A percentile compares a stretch with the other conserved stretches of the same genome.
phyloP scores from a whole-genome alignment of 2,329 filamentous ascomycete genomes.

The Biscogniauxia sp. region DNA sequence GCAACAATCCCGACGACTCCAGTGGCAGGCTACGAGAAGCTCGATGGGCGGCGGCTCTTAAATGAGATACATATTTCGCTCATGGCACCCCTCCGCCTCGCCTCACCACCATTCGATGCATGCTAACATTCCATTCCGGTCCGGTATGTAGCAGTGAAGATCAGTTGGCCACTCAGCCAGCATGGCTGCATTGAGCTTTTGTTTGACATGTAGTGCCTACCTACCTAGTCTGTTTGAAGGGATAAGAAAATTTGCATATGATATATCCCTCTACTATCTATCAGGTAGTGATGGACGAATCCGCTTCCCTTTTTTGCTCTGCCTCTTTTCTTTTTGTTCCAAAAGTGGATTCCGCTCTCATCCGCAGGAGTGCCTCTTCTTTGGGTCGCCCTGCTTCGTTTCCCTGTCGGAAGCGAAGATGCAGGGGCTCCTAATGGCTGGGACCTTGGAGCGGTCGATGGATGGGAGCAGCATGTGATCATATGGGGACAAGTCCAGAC shows the following conservation, averaged over 20 bases:
- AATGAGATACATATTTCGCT: too few species aligned
- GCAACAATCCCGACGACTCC: background rate
- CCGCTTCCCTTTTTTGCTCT: background rate
- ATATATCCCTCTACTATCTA: background rate
- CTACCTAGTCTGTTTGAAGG: background rate
- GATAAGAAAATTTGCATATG: background rate
- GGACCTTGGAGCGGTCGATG: background rate
- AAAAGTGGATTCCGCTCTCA: background rate
- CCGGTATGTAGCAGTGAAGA: too few species aligned
- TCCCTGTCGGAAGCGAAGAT: slow-evolving; percentile 12
- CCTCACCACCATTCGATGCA: too few species aligned
- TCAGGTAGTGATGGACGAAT: background rate
- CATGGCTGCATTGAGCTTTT: too few species aligned
- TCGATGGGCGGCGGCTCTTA: background rate
- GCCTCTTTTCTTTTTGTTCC: background rate
- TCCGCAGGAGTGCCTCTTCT: background rate
- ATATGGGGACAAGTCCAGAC: slow-evolving; percentile 11
- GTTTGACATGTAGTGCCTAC: too few species aligned
- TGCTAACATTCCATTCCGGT: too few species aligned
- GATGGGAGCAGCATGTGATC: slow-evolving; percentile 30
- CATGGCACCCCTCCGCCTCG: too few species aligned
- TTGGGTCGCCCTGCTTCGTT: background rate
- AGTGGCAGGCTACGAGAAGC: background rate
- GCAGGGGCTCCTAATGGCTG: slow-evolving; percentile 15
- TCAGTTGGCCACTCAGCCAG: too few species aligned